Evolutionary conservation across 495 filamentous ascomycete species (phyloP).

Genomic region (Neurospora sp.): DNA sequence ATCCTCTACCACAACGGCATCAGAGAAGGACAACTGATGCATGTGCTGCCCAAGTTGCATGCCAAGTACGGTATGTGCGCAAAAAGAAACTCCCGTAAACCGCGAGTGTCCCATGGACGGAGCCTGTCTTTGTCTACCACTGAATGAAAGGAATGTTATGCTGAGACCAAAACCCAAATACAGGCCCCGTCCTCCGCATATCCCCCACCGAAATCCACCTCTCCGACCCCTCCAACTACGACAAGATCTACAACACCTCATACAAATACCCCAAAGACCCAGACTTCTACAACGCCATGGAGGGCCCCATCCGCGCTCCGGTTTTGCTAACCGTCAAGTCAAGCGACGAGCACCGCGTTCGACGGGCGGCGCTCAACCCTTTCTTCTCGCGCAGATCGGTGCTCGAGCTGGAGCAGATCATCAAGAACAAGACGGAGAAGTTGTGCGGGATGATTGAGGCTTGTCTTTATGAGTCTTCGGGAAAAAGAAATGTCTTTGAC

Average conservation of each 20-base stretch:
- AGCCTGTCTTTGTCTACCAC: not conserved
- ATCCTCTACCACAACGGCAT: conserved; percentile 9
- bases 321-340: conserved; percentile 15
- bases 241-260: conserved; percentile 25
- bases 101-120: not conserved
- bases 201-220: conserved; percentile 31
- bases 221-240: conserved; percentile 27
- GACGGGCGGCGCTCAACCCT: conserved; percentile 25
- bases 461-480: not conserved
- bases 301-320: not conserved
- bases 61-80: conserved; percentile 6
- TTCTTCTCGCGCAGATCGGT: conserved; percentile 34
- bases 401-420: conserved; percentile 22
- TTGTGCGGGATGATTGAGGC: conserved; percentile 9
- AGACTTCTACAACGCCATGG: conserved; percentile 7
- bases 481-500: conserved; percentile 6
- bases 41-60: conserved; percentile 3
- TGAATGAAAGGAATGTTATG: not conserved
- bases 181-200: conserved; percentile 27
- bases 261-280: conserved; percentile 23
- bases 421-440: conserved; percentile 12
- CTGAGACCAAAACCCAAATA: not conserved
- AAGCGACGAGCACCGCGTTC: conserved; percentile 23
- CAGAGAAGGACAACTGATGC: conserved; percentile 9
- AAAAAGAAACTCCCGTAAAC: not conserved